Percentiles rank a stretch among this genome's conserved stretches.
Conservation (phyloP, 805 yeast genomes). For the Nakazawaea molendinolei region DNA sequence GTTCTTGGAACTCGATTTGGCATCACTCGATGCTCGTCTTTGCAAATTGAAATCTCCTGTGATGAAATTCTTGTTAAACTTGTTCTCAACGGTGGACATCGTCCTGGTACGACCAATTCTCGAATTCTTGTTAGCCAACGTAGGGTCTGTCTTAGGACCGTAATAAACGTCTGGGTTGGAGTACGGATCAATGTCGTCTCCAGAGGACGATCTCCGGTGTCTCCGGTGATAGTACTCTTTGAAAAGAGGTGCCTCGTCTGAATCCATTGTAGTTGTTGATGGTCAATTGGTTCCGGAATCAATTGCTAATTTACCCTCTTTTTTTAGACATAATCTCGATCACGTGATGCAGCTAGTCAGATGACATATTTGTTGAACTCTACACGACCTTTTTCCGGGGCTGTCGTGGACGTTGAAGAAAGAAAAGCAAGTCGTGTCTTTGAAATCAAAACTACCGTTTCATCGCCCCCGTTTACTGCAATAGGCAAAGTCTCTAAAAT, state of each 20-base stretch:
- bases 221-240: conserved; percentile 11
- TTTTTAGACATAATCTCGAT: no score
- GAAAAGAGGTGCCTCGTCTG: conserved; percentile 1
- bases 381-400: no score
- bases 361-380: no score
- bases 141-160: conserved; percentile 55
- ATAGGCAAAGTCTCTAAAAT: no score
- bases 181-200: conserved; percentile 56
- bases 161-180: conserved; percentile 66
- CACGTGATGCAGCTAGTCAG: no score
- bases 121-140: conserved; percentile 32
- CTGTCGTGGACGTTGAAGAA: no score
- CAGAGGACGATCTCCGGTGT: conserved; percentile 22
- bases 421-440: no score
- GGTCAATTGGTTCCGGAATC: no score
- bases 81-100: conserved; percentile 28
- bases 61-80: conserved; percentile 4
- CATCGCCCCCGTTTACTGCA: not conserved
- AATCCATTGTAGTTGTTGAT: no score
- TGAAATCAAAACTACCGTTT: not conserved
- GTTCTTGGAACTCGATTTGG: conserved; percentile 25
- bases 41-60: conserved; percentile 13
- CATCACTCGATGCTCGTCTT: conserved; percentile 53
- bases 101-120: conserved; percentile 51
- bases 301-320: no score